A percentile compares a stretch with the other conserved stretches of the same genome.
These are phyloP conservation scores for Phalaenopsis equestris DNA, from an alignment of 106 monocot genomes.

Conservation along the genomic window DNA sequence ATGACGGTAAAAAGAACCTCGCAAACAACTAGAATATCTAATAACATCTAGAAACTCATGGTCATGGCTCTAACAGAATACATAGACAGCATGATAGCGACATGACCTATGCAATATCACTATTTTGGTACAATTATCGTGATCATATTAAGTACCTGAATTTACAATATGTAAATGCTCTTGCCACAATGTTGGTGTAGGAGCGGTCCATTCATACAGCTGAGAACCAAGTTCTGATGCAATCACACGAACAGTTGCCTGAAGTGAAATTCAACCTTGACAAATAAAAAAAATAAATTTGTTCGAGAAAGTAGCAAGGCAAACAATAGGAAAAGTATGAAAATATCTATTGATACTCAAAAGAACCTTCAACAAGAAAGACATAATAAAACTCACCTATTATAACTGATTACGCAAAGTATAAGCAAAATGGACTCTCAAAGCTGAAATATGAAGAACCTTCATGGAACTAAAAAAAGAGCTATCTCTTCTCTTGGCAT, in stretches of 20 bases:
- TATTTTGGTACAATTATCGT: not conserved
- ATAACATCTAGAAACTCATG: not conserved
- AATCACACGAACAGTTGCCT: constrained; percentile 63
- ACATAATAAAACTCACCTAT: not conserved
- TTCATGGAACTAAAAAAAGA: too few species aligned
- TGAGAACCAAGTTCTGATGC: constrained; percentile 68
- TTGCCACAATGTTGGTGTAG: constrained; percentile 90
- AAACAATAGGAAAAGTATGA: not conserved
- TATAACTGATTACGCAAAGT: too few species aligned
- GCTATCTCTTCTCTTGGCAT: too few species aligned
- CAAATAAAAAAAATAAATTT: not conserved
- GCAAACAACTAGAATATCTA: not conserved
- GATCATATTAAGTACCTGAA: constrained; percentile 36
- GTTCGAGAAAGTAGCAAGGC: not conserved
- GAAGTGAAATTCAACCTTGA: constrained; percentile 11
- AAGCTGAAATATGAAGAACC: too few species aligned
- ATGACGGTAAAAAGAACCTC: not conserved
- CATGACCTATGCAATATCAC: too few species aligned
- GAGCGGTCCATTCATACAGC: constrained; percentile 88
- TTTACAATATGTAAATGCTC: constrained; percentile 75
- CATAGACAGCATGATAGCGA: not conserved
- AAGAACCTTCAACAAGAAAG: not conserved
- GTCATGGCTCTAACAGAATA: not conserved
- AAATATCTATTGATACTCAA: not conserved
- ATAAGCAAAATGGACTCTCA: too few species aligned